Evolutionary conservation across 2,329 filamentous ascomycete species (phyloP).

Genomic region (Helotiales sp.): DNA sequence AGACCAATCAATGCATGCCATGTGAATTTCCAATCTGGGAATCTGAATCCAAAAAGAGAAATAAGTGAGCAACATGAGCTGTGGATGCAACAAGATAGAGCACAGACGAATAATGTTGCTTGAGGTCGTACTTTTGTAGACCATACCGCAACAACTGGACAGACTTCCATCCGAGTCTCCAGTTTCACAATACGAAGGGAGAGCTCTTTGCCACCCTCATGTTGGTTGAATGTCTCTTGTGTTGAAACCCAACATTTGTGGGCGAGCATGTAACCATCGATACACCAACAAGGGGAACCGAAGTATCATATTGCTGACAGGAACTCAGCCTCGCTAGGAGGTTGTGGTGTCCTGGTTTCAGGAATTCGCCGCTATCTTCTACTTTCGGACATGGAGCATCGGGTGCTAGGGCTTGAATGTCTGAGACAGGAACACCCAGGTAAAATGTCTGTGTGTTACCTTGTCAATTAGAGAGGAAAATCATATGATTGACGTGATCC

Average conservation of each 20-base stretch:
- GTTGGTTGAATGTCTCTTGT: neutral
- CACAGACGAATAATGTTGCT: too few relatives aligned
- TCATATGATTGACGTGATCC: slow-evolving; percentile 8
- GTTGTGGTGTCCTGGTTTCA: slow-evolving; percentile 1
- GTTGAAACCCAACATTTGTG: neutral
- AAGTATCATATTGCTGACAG: slow-evolving; percentile 2
- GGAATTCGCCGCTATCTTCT: neutral
- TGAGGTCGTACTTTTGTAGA: too few relatives aligned
- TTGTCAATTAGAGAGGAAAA: neutral
- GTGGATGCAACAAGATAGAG: too few relatives aligned
- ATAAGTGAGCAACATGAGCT: too few relatives aligned
- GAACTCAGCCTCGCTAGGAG: neutral
- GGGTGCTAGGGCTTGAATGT: neutral
- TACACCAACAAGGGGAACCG: neutral
- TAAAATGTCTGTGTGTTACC: neutral
- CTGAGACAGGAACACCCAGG: slow-evolving; percentile 1
- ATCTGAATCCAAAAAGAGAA: too few relatives aligned
- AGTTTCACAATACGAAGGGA: neutral
- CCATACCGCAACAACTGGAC: neutral
- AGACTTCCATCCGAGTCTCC: neutral
- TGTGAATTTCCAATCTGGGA: too few relatives aligned
- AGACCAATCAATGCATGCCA: too few relatives aligned
- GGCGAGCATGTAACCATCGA: neutral
- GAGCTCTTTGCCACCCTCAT: neutral
- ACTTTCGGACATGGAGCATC: neutral